A percentile compares a stretch with the other conserved stretches of the same genome.
Evolutionary conservation across 164 flowering plant species (phyloP).

Genomic region (Magnolia sinica): DNA sequence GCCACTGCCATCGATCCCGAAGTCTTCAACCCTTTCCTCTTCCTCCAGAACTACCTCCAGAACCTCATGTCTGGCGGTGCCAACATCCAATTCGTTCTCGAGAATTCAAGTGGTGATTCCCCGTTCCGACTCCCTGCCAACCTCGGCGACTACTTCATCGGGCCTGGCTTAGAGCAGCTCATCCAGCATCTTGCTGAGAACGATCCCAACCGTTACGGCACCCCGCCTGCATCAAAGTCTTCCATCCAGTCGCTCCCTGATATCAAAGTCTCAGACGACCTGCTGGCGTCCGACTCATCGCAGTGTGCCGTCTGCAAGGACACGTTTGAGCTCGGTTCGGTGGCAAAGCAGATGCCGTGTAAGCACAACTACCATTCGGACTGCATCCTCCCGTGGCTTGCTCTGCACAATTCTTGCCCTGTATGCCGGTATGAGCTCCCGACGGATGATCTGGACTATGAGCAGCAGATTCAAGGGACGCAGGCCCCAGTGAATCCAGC

Average conservation of each 20-base stretch:
- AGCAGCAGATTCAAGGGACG: constrained; percentile 26
- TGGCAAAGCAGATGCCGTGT: constrained; percentile 83
- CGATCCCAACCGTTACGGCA: constrained; percentile 81
- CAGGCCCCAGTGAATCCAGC: background rate
- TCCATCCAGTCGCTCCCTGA: constrained; percentile 55
- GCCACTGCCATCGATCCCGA: constrained; percentile 22
- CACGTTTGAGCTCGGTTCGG: constrained; percentile 48
- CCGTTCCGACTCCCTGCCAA: constrained; percentile 37
- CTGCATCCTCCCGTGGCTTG: constrained; percentile 87
- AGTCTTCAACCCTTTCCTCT: constrained; percentile 57
- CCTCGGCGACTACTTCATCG: constrained; percentile 77
- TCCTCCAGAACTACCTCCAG: constrained; percentile 58
- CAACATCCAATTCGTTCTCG: constrained; percentile 67
- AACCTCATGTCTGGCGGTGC: constrained; percentile 57
- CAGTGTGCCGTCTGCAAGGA: constrained; percentile 93
- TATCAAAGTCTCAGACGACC: constrained; percentile 37
- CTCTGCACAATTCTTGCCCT: constrained; percentile 86
- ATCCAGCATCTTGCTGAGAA: constrained; percentile 94
- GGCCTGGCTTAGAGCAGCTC: constrained; percentile 85
- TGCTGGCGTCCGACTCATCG: constrained; percentile 48
- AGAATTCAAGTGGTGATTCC: constrained; percentile 23
- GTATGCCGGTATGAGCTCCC: constrained; percentile 92
- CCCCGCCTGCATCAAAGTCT: constrained; percentile 83
- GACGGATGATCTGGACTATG: constrained; percentile 84
- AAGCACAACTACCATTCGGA: constrained; percentile 78